Evolutionary conservation across 139 green algal genomes (phyloP).

Genomic region (Tetraselmis striata): DNA sequence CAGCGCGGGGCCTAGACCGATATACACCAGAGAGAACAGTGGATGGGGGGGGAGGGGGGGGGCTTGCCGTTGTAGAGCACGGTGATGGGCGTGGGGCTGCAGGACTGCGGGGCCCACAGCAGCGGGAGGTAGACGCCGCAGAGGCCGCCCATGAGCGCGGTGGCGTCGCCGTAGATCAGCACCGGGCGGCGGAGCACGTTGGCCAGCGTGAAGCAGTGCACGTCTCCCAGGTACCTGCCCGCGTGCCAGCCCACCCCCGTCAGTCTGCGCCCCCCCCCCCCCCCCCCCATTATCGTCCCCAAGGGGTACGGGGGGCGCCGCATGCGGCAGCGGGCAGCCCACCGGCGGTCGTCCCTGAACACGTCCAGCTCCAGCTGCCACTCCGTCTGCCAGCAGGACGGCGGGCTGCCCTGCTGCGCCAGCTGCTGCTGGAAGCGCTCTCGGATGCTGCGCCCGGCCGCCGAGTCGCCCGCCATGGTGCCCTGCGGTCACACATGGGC

Average conservation of each 20-base stretch:
- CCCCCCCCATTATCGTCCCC: too few species aligned
- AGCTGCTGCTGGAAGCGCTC: neutral
- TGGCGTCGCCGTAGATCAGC: neutral
- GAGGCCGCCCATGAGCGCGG: neutral
- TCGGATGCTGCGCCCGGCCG: neutral
- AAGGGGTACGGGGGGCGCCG: too few species aligned
- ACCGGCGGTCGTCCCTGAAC: neutral
- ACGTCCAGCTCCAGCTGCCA: neutral
- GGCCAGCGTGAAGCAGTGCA: constrained; percentile 2
- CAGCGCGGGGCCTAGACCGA: too few species aligned
- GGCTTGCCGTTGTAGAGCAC: neutral
- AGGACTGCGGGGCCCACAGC: neutral
- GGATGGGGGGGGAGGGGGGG: neutral
- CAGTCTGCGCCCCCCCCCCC: too few species aligned
- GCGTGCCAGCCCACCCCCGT: too few species aligned
- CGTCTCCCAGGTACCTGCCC: neutral
- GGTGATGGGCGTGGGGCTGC: neutral
- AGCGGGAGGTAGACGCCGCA: constrained; percentile 1
- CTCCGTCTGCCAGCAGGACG: neutral
- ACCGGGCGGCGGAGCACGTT: neutral
- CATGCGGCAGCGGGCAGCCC: too few species aligned
- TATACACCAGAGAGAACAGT: too few species aligned
- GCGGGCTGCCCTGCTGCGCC: neutral
- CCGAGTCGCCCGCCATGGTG: neutral
- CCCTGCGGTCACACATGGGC: too few species aligned